Base-by-base conservation (phyloP, 495 filamentous ascomycete genomes). In the Xylaria telfairii region DNA sequence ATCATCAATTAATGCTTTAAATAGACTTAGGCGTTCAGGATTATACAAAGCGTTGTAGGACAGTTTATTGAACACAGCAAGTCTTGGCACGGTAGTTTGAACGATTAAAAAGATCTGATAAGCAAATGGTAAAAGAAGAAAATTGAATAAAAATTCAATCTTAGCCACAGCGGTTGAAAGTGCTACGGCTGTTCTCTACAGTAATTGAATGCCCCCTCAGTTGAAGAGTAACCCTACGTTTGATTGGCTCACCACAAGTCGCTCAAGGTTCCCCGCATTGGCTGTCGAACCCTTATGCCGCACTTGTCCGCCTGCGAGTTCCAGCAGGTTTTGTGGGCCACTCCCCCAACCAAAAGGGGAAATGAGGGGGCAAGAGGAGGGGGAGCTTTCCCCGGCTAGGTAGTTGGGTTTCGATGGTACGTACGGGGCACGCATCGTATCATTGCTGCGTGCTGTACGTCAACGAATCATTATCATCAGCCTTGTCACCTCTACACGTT, bases 391-490 rank as follows among this genome's bases (percentile, higher is more conserved):
- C 44, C 13, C 19, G 37, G 54, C 42, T 49, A 49, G 44, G 62
- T 24, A 21, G 24, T 13, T 8, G 13, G 17, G 17, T 30, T 7
- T 62, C 57, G 21, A 13, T 62, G 59, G 59, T 62, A 1, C 1
- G 39, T 51, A 47, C 62, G 60, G 26, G 34, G n/a, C 26, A 53
- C 49, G 21, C 28, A 57, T 57, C 54, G 30, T 57, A 74, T 74
- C 65, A 64, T 47, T 56, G 49, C 49, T 10, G 49, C 28, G 46
- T 12, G 62, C n/a, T 49, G 74, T 72, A 75, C 75, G 71, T 75
- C 75, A 75, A 75, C 74, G 73, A 70, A 74, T 74, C 60, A 60
- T 49, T 46, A 72, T 63, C 46, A 68, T 74, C 75, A 74, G 74
- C 76, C 76, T 77, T 68, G 76, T 74, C 74, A 69, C 65, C 71